Evolutionary conservation across 2,329 filamentous ascomycete species (phyloP), one percentile per base, ranked within the genome.

Genomic region (Trichoderma afroharzianum): DNA sequence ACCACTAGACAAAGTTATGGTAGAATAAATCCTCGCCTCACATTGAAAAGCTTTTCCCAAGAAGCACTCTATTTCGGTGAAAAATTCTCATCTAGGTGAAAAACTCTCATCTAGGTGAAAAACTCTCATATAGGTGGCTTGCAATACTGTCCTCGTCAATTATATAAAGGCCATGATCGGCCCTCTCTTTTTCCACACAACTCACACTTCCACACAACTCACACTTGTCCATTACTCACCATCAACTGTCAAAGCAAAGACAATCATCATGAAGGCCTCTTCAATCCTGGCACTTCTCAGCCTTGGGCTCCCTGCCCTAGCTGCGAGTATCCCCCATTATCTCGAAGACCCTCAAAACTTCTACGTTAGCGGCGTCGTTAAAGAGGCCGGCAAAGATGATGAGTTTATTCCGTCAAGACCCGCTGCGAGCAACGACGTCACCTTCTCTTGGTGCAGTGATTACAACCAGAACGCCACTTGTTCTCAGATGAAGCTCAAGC

Each of bases 391-490:
- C n/a, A 24, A 1, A 14, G n/a, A 21, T 12, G 47, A 21, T 21
- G 47, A 53, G 21, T 61, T 55, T 63, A 30, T 18, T 18, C 62
- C 69, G 2, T 26, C 43, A 2, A 12, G 32, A 53, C n/a, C 47
- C 47, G 6, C 63, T 53, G 33, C 15, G 12, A 39, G 15, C 24
- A 47, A 67, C 55, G 59, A 71, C 4, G 15, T 71, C 4, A 30
- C 53, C 21, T 71, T 71, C 28, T 53, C 53, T 2, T 71, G 69
- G 69, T 71, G 69, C 18, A 39, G 39, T 2, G 33, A 39, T 15
- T 70, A 70, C 68, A 71, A 61, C 53, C 26, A 14, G 36, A 26
- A 55, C n/a, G 21, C 4, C 1, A 59, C 53, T 8, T 71, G 69
- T 36, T 43, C 30, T n/a, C 59, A 55, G 12, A 36, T 5, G 39